phyloP scores from a whole-genome alignment of 2,329 filamentous ascomycete genomes.

The Endoconidiophora laricicola region DNA sequence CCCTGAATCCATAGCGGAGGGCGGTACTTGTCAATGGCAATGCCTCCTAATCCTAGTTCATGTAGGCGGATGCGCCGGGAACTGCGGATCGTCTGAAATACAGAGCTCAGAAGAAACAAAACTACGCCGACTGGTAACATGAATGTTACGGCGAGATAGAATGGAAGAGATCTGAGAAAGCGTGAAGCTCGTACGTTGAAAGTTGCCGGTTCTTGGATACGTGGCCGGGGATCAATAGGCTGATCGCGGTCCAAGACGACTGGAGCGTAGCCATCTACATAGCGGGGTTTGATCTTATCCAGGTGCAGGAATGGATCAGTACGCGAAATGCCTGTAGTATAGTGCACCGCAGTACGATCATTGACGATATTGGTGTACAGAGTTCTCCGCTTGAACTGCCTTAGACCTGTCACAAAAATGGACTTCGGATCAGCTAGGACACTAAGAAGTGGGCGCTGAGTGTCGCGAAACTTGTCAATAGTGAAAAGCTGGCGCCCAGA shows the following conservation, averaged over 20 bases:
- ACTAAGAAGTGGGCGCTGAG: constrained; percentile 60
- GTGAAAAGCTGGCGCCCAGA: constrained; percentile 73
- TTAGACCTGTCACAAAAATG: constrained; percentile 69
- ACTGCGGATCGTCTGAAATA: constrained; percentile 60
- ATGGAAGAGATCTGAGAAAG: constrained; percentile 29
- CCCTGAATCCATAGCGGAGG: constrained; percentile 62
- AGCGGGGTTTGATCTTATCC: constrained; percentile 35
- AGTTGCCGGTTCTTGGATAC: constrained; percentile 17
- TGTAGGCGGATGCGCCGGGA: constrained; percentile 59
- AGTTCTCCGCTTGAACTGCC: constrained; percentile 56
- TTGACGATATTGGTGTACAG: constrained; percentile 81
- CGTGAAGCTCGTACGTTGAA: constrained; percentile 24
- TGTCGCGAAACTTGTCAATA: constrained; percentile 72
- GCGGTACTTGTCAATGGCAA: constrained; percentile 54
- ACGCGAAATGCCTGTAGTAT: constrained; percentile 63
- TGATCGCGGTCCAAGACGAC: constrained; percentile 55
- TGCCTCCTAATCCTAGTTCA: constrained; percentile 50
- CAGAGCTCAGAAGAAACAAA: constrained; percentile 58
- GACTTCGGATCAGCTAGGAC: constrained; percentile 69
- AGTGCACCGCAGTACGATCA: constrained; percentile 66
- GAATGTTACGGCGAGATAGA: constrained; percentile 47
- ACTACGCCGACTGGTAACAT: constrained; percentile 57
- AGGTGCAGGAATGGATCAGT: constrained; percentile 60
- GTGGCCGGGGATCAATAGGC: constrained; percentile 30
- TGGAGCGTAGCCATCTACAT: constrained; percentile 53